Conservation (phyloP, 495 filamentous ascomycete species). For the Podospora pseudoanserina region DNA sequence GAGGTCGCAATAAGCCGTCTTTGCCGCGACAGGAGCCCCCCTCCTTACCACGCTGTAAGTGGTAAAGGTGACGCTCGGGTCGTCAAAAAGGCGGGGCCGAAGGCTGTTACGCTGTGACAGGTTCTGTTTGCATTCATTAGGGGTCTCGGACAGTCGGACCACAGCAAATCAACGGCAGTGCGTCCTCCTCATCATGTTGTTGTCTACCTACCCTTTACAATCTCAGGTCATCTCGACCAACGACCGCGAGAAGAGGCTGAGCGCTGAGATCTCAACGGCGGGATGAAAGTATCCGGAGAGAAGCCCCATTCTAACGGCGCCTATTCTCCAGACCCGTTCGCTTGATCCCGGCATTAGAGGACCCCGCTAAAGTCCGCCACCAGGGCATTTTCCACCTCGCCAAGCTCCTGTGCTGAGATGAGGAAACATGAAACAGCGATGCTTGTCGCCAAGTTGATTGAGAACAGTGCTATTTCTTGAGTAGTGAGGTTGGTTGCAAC, state of each 20-base stretch:
- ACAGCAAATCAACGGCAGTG: not conserved
- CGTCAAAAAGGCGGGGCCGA: conserved; percentile 7
- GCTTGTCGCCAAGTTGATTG: not conserved
- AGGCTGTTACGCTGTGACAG: conserved; percentile 1
- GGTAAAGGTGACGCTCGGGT: not conserved
- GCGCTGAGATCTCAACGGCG: not conserved
- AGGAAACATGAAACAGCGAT: not conserved
- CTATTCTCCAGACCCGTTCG: not conserved
- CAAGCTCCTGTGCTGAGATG: not conserved
- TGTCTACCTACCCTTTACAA: not conserved
- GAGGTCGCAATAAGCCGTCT: conserved; percentile 4
- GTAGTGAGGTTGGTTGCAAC: not conserved
- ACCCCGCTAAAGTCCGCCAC: not conserved
- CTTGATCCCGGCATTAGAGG: not conserved
- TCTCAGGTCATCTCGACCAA: not conserved
- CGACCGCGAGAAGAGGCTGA: not conserved
- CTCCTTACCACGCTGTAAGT: conserved; percentile 5
- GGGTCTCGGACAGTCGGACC: conserved; percentile 2
- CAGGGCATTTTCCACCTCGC: not conserved
- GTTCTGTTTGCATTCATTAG: not conserved
- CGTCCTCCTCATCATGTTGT: not conserved
- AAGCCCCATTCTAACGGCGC: not conserved
- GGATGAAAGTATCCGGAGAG: not conserved
- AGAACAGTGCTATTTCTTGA: not conserved
- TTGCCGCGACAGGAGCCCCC: conserved; percentile 1